phyloP scores from a whole-genome alignment of 1,284 basidiomycete species.

The Pisolithus thermaeus region DNA sequence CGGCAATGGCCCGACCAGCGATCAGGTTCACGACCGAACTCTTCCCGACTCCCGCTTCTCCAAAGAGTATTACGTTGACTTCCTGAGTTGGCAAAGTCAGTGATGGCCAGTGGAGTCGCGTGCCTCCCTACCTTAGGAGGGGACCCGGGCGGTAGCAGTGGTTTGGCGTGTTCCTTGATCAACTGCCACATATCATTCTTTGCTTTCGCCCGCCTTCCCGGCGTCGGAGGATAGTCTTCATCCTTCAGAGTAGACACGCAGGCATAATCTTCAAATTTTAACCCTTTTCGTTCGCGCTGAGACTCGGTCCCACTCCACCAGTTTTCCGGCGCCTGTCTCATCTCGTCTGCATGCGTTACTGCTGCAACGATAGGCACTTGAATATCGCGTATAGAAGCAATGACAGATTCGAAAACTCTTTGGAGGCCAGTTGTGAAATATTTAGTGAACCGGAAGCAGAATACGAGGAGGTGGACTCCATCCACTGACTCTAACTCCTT shows the following conservation, averaged over 20 bases:
- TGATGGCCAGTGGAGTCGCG: neutral
- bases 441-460: slow-evolving; percentile 23
- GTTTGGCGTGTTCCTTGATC: neutral
- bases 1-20: slow-evolving; percentile 16
- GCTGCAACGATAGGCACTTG: slow-evolving; percentile 22
- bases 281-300: neutral
- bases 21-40: slow-evolving; percentile 17
- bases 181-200: neutral
- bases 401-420: slow-evolving; percentile 17
- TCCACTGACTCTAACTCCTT: slow-evolving; percentile 16
- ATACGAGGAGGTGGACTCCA: slow-evolving; percentile 26
- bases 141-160: neutral
- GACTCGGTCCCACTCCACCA: neutral
- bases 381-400: slow-evolving; percentile 13
- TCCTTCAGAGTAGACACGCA: neutral
- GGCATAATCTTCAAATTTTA: neutral
- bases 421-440: slow-evolving; percentile 19
- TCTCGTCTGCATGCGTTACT: slow-evolving; percentile 11
- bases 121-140: neutral
- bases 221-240: neutral
- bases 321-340: neutral
- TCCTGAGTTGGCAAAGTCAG: neutral
- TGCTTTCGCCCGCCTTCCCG: neutral
- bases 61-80: slow-evolving; percentile 7
- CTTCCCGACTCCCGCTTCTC: slow-evolving; percentile 7